Base-by-base conservation (phyloP, 345 rosid genomes). In the Xanthoceras sorbifolium region DNA sequence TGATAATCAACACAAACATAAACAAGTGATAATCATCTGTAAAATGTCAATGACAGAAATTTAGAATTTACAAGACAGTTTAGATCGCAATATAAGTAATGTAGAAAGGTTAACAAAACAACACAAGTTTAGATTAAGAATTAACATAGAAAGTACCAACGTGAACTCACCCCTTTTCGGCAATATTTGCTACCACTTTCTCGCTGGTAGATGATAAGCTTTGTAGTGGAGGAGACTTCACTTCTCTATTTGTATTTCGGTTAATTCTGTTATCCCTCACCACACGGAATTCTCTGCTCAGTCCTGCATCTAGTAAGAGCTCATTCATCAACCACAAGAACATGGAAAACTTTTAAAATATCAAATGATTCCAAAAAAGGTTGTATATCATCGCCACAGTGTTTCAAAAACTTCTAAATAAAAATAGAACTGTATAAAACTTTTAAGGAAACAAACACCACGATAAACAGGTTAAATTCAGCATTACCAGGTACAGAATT, bases 251-350 rank as follows among this genome's bases (percentile, higher is more conserved):
- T 73, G 80, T 65, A 79, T 77, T 86, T 52, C 40, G 83, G 60
- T 81, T 90, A 75, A 88, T 81, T 79, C 94, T 89, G 79, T 90
- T 94, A 85, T 92, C 97, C 77, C 90, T 86, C 78, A 92, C 94
- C 54, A 92, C 88, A 65, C 88, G 88, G 79, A 85, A 87, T 77
- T 85, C 83, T 83, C 77, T 81, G 65, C 2, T 82, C 31, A 74
- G 54, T 78, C 91, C 86, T 83, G 85, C 84, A 86, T 40, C 75
- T 50, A 68, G 69, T 42, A 77, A 66, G 48, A 59, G 67, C 57
- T 25, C 17, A 70, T 64, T 59, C 54, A 29, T 75, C 76, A 78
- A 32, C 22, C 48, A 63, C 61, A 52, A 67, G 62, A 69, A 65
- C 18, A 60, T 52, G 7, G 63, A 69, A 62, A 61, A 61, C 10